Percentiles rank a stretch among this genome's conserved stretches.
phyloP scores from a whole-genome alignment of 2,329 filamentous ascomycete species.

The Lachnellula hyalina region DNA sequence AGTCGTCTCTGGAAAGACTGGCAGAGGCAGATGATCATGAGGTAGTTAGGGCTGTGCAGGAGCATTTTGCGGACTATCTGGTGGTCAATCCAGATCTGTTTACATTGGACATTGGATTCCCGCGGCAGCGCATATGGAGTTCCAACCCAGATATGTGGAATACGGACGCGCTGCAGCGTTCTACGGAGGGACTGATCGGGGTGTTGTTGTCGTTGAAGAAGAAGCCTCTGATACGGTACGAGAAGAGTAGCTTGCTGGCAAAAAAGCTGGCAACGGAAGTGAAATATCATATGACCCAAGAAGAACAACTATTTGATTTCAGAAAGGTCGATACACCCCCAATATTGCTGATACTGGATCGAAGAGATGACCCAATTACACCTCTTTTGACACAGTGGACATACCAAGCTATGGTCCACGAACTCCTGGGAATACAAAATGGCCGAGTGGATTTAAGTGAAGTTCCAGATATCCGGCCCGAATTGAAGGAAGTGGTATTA shows the following conservation, averaged over 20 bases:
- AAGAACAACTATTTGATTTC: constrained; percentile 96
- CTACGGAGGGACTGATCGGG: constrained; percentile 81
- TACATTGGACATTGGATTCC: constrained; percentile 68
- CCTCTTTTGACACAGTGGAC: constrained; percentile 96
- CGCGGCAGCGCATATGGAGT: constrained; percentile 74
- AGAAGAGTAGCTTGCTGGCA: constrained; percentile 82
- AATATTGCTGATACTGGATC: constrained; percentile 83
- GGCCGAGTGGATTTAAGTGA: constrained; percentile 86
- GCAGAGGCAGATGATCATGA: constrained; percentile 98
- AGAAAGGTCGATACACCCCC: constrained; percentile 91
- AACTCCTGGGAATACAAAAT: constrained; percentile 87
- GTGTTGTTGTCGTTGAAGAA: constrained; percentile 88
- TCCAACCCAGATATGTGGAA: constrained; percentile 84
- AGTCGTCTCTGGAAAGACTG: constrained; percentile 87
- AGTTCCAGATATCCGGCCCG: constrained; percentile 77
- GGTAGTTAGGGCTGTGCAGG: constrained; percentile 88
- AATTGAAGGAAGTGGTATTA: constrained; percentile 88
- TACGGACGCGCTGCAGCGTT: constrained; percentile 76
- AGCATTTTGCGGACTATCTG: constrained; percentile 94
- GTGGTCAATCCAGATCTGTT: constrained; percentile 94
- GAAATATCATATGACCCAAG: constrained; percentile 87
- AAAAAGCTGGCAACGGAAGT: constrained; percentile 94
- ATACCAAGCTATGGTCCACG: constrained; percentile 99
- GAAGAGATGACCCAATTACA: constrained; percentile 90
- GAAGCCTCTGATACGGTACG: constrained; percentile 88